Evolutionary conservation across 2,329 filamentous ascomycete genomes (phyloP).

Genomic region (Bisporella sp.): DNA sequence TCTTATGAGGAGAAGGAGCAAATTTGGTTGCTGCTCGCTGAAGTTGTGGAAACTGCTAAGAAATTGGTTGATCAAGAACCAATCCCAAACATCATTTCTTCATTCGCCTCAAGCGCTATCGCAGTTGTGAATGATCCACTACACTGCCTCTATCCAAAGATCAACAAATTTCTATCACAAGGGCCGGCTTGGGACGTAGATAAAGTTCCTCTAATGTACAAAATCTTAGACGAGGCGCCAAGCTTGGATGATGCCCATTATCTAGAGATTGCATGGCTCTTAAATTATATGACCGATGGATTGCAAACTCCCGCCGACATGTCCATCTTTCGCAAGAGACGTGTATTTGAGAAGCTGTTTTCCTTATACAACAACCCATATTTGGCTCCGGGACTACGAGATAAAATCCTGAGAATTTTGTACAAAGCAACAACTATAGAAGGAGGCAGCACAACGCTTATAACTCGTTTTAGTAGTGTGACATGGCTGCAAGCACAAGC

Average conservation of each 20-base stretch:
- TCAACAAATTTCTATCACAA: conserved; percentile 77
- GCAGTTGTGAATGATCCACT: conserved; percentile 67
- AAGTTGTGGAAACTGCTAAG: conserved; percentile 69
- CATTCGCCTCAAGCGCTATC: conserved; percentile 67
- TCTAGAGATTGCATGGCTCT: conserved; percentile 66
- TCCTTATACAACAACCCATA: conserved; percentile 62
- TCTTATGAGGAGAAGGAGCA: conserved; percentile 70
- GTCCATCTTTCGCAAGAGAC: conserved; percentile 51
- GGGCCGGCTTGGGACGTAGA: conserved; percentile 70
- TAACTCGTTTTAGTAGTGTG: conserved; percentile 68
- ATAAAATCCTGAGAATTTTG: conserved; percentile 53
- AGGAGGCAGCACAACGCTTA: conserved; percentile 70
- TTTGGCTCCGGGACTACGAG: conserved; percentile 44
- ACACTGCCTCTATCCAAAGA: conserved; percentile 76
- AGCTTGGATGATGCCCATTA: conserved; percentile 67
- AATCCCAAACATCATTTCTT: conserved; percentile 66
- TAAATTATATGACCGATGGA: conserved; percentile 63
- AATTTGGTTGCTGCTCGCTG: conserved; percentile 71
- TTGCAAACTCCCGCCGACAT: conserved; percentile 54
- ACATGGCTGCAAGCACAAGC: conserved; percentile 66
- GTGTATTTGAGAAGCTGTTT: conserved; percentile 70
- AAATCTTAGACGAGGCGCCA: conserved; percentile 57
- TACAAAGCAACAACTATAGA: conserved; percentile 61
- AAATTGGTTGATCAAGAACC: conserved; percentile 45
- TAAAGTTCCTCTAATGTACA: conserved; percentile 63